Evolutionary conservation across 2,329 filamentous ascomycete genomes (phyloP).

Genomic region (Emmonsiellopsis sp.): DNA sequence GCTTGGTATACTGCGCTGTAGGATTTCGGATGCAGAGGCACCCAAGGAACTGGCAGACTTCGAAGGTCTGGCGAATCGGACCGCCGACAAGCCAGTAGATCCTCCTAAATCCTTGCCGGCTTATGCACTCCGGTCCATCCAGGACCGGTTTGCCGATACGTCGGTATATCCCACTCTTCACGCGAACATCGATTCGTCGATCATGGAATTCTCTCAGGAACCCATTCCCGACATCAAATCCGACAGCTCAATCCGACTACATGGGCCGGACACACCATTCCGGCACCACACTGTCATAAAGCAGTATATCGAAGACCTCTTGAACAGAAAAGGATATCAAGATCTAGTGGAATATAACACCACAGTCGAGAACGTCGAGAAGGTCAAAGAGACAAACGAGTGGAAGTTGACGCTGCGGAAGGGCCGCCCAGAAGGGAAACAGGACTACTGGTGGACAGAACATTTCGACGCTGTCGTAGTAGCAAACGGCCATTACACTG

Average conservation of each 20-base stretch:
- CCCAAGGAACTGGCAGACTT: constrained; percentile 36
- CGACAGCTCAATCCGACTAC: constrained; percentile 34
- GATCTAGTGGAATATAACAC: constrained; percentile 41
- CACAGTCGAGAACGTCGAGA: constrained; percentile 47
- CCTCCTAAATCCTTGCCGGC: constrained; percentile 42
- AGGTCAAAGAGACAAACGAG: constrained; percentile 40
- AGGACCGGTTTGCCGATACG: constrained; percentile 47
- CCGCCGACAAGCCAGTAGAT: constrained; percentile 40
- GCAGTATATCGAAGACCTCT: constrained; percentile 46
- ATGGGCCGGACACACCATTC: constrained; percentile 52
- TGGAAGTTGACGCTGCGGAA: constrained; percentile 47
- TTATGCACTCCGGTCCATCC: constrained; percentile 30
- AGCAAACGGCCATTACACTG: constrained; percentile 64
- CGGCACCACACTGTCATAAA: constrained; percentile 50
- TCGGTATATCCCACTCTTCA: constrained; percentile 55
- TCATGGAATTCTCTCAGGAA: constrained; percentile 54
- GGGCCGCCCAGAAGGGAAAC: constrained; percentile 17
- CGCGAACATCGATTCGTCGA: constrained; percentile 50
- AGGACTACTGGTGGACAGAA: constrained; percentile 55
- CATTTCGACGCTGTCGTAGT: constrained; percentile 65
- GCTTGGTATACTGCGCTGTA: constrained; percentile 8
- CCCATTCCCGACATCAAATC: constrained; percentile 35
- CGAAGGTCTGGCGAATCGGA: constrained; percentile 38
- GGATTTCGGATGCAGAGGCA: constrained; percentile 21
- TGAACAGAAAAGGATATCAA: constrained; percentile 45